A percentile compares a stretch with the other conserved stretches of the same genome.
Conservation (phyloP, 306 rosid species). For the Cicer pinnatifidum region DNA sequence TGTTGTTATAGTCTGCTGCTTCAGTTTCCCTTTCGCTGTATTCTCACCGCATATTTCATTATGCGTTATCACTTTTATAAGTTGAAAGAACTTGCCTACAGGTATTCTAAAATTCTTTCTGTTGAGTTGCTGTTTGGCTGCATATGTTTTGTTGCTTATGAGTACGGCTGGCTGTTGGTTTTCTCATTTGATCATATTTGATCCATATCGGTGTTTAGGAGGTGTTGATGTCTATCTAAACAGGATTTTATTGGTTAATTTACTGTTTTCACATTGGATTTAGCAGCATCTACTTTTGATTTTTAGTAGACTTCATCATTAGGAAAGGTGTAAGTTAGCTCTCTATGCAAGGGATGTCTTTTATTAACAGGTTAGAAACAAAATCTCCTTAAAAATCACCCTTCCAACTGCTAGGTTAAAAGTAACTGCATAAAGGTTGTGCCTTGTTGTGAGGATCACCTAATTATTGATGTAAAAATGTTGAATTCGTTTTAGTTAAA, state of each 20-base stretch:
- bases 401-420: background rate
- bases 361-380: background rate
- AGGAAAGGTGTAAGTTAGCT: conserved; percentile 10
- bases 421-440: background rate
- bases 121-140: background rate
- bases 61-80: background rate
- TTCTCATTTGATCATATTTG: background rate
- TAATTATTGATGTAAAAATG: background rate
- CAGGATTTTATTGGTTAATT: conserved; percentile 7
- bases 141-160: conserved; percentile 18
- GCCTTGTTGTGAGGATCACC: background rate
- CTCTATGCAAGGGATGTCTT: conserved; percentile 24
- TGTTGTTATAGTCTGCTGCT: conserved; percentile 29
- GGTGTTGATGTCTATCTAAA: conserved; percentile 2
- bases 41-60: conserved; percentile 17
- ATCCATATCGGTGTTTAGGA: background rate
- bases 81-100: background rate
- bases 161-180: background rate
- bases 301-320: background rate
- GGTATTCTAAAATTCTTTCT: background rate
- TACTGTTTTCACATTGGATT: conserved; percentile 18
- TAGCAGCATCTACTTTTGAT: conserved; percentile 4
- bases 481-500: background rate
- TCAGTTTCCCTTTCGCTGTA: conserved; percentile 28
- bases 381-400: background rate